A percentile compares a stretch with the other conserved stretches of the same genome.
These are phyloP conservation scores for Gliomastix tumulicola DNA, from an alignment of 2,329 filamentous ascomycete species.

Conservation along the genomic window DNA sequence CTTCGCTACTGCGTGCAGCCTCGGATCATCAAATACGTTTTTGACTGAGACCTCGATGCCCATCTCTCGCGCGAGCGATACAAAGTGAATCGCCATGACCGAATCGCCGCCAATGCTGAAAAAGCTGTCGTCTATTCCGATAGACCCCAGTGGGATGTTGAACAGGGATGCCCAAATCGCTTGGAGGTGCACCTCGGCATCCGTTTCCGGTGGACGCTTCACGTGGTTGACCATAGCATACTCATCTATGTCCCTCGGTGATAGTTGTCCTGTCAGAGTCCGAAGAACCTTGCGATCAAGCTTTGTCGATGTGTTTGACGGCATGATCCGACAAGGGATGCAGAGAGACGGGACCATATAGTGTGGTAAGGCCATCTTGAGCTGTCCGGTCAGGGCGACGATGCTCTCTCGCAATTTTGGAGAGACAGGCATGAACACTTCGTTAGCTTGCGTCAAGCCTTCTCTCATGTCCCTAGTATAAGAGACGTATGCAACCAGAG, in stretches of 20 bases:
- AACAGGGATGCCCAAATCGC: conserved; percentile 4
- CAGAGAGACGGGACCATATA: conserved; percentile 10
- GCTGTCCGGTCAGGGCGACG: conserved; percentile 1
- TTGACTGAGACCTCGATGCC: conserved; percentile 19
- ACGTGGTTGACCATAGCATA: background rate
- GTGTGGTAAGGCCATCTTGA: conserved; percentile 2
- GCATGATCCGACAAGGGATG: conserved; percentile 6
- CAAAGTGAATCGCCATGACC: conserved; percentile 7
- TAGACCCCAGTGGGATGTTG: conserved; percentile 1
- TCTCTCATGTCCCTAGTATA: background rate
- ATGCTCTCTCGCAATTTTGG: conserved; percentile 5
- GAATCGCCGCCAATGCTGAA: conserved; percentile 9
- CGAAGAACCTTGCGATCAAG: conserved; percentile 4
- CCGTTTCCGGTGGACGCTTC: conserved; percentile 2
- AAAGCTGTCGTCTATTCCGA: conserved; percentile 6
- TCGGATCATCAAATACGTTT: conserved; percentile 40
- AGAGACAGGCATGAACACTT: conserved; percentile 6
- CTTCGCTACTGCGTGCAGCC: no score
- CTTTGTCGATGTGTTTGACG: conserved; percentile 6
- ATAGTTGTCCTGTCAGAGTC: background rate
- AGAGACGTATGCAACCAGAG: background rate
- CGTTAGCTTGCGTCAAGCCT: background rate
- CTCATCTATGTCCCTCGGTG: background rate
- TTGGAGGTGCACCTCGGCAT: background rate
- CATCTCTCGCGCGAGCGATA: conserved; percentile 1